Evolutionary conservation across 2,329 filamentous ascomycete genomes (phyloP).

Genomic region (Aureobasidium lini): DNA sequence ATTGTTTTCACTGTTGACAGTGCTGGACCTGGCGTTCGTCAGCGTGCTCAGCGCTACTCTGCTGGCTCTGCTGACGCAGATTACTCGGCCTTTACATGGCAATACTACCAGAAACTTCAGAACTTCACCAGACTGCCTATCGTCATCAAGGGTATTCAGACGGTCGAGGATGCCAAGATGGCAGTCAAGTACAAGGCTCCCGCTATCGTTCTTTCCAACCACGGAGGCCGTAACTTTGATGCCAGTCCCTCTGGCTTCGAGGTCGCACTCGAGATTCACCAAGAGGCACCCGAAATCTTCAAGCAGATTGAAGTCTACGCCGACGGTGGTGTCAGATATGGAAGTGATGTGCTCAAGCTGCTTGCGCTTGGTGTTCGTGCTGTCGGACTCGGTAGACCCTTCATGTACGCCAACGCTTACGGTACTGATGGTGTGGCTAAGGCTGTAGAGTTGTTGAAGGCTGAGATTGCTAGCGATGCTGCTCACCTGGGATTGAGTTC

Average conservation of each 20-base stretch:
- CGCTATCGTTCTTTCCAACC: conserved; percentile 45
- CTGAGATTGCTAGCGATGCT: conserved; percentile 3
- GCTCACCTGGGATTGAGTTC: background rate
- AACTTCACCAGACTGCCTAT: conserved; percentile 34
- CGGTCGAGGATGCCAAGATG: conserved; percentile 34
- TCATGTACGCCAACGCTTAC: conserved; percentile 54
- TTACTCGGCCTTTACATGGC: conserved; percentile 29
- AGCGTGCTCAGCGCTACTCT: conserved; percentile 29
- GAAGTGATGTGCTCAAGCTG: conserved; percentile 61
- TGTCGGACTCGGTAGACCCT: conserved; percentile 54
- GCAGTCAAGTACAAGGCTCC: conserved; percentile 36
- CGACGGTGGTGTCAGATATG: conserved; percentile 57
- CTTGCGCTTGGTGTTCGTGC: conserved; percentile 57
- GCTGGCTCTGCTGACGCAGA: conserved; percentile 26
- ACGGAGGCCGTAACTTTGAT: conserved; percentile 46
- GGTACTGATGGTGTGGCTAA: conserved; percentile 42
- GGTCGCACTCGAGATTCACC: conserved; percentile 55
- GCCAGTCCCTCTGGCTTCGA: conserved; percentile 48
- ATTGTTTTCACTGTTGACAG: conserved; percentile 35
- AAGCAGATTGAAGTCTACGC: conserved; percentile 54
- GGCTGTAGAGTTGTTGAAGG: background rate
- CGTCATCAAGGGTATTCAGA: conserved; percentile 37
- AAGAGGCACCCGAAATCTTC: conserved; percentile 54
- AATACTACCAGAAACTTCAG: conserved; percentile 27
- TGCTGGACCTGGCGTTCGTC: conserved; percentile 31